A percentile compares a stretch with the other conserved stretches of the same genome.
Evolutionary conservation across 192 early-diverging fungal genomes (phyloP).

Genomic region (Backusella tuberculispora): DNA sequence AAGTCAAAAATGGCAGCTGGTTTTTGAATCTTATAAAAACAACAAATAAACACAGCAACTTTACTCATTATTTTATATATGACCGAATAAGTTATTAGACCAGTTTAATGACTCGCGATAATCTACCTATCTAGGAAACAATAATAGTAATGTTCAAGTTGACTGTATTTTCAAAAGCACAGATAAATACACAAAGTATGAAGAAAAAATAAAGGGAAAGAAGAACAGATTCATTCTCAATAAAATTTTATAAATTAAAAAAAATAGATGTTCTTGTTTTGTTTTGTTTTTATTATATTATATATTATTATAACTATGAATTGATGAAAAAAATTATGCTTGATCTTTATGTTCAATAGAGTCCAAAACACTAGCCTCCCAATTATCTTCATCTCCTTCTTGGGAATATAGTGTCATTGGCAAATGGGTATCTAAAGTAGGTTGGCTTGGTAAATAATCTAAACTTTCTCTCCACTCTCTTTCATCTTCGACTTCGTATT

Average conservation of each 20-base stretch:
- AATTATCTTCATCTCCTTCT: constrained; percentile 1
- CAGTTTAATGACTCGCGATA: neutral
- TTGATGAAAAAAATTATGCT: neutral
- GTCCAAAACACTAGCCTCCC: neutral
- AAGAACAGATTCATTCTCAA: neutral
- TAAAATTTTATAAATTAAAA: neutral
- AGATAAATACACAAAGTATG: no score
- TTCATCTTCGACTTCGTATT: neutral
- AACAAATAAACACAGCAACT: neutral
- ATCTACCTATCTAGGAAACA: neutral
- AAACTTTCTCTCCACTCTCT: constrained; percentile 8
- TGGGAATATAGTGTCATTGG: neutral
- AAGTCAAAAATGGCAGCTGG: neutral
- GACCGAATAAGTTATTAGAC: neutral
- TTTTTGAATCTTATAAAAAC: neutral
- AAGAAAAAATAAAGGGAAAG: neutral
- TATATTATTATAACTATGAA: constrained; percentile 5
- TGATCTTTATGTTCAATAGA: constrained; percentile 9
- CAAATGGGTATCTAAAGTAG: constrained; percentile 13
- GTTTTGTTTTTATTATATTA: constrained; percentile 7
- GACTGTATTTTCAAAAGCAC: neutral
- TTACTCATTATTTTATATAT: constrained; percentile 4
- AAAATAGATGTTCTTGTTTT: neutral
- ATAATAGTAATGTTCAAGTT: neutral
- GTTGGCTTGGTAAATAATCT: constrained; percentile 14